Base-by-base conservation (phyloP, 176 grass and related monocot species). In the Carex kokanica region DNA sequence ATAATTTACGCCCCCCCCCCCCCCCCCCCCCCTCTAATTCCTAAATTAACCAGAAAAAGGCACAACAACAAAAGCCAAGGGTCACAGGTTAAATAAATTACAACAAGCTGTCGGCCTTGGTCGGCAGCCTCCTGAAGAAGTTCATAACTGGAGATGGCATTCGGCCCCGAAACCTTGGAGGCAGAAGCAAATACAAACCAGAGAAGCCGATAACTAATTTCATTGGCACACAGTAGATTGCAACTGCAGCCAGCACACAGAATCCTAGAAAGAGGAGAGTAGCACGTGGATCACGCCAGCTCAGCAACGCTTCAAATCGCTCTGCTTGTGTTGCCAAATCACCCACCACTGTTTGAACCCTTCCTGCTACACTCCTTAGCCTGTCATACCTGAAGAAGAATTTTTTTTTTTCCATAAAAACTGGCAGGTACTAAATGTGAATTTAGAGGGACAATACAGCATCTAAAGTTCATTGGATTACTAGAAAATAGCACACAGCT, bases 241-340 rank as follows among this genome's bases (percentile, higher is more conserved):
- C 78, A n/a, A 85, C 79, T 0, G 95, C 92, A 0, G 90, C 85
- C 0, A 83, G 4, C 3, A 91, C 59, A 6, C 95, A 97, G 67
- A 84, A 81, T 0, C 87, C 11, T 57, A 90, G 79, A 82, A 92
- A 97, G n/a, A 97, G 77, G 14, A 92, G 53, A 7, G 95, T 90
- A 3, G 90, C 95, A 61, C 92, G 91, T 0, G 95, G 88, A n/a
- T 97, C 95, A 8, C 95, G 91, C 95, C 95, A 97, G 88, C 95
- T 90, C 60, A 97, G 87, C 72, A 94, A 55, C 18, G 86, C 92
- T 84, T 97, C 91, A 62, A 97, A 61, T 32, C 95, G 79, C 95
- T 97, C 94, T 15, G 91, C 94, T 83, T 97, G 94, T 27, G 94
- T 92, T 4, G 87, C 94, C 0, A 97, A 84, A 73, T 97, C 92